Conservation (phyloP, 192 early-diverging fungal genomes). For the Rhizophagus clarus region DNA sequence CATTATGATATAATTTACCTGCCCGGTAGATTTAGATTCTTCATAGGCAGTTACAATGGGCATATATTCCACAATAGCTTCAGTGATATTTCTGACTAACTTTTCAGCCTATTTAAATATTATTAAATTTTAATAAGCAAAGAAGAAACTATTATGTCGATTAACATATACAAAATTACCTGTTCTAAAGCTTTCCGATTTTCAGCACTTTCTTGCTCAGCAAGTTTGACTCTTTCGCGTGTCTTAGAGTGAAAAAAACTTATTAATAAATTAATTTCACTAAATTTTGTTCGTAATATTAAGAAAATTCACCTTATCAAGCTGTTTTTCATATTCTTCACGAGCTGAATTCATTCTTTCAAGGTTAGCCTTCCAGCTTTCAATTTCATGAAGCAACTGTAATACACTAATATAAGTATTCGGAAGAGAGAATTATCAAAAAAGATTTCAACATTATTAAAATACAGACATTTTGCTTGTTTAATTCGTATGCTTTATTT, state of each 20-base stretch:
- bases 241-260: not conserved
- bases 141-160: not conserved
- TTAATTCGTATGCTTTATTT: slow-evolving; percentile 34
- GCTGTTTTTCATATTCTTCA: not conserved
- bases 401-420: slow-evolving; percentile 6
- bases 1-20: not conserved
- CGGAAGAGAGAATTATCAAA: not conserved
- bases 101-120: slow-evolving; percentile 1
- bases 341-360: not conserved
- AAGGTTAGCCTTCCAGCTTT: not conserved
- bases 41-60: not conserved
- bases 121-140: not conserved
- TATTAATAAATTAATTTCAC: not conserved
- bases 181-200: not conserved
- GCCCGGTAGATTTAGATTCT: not conserved
- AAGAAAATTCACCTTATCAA: not conserved
- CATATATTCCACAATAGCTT: not conserved
- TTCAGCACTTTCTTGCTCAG: not conserved
- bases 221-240: not conserved
- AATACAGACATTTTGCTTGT: slow-evolving; percentile 33
- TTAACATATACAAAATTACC: not conserved
- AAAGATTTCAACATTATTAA: not conserved
- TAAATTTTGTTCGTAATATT: not conserved
- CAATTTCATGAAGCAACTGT: not conserved
- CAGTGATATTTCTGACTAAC: not conserved